Percentiles rank a stretch among this genome's conserved stretches.
phyloP scores from a whole-genome alignment of 2,329 filamentous ascomycete species.

The Macrophomina pseudophaseolina region DNA sequence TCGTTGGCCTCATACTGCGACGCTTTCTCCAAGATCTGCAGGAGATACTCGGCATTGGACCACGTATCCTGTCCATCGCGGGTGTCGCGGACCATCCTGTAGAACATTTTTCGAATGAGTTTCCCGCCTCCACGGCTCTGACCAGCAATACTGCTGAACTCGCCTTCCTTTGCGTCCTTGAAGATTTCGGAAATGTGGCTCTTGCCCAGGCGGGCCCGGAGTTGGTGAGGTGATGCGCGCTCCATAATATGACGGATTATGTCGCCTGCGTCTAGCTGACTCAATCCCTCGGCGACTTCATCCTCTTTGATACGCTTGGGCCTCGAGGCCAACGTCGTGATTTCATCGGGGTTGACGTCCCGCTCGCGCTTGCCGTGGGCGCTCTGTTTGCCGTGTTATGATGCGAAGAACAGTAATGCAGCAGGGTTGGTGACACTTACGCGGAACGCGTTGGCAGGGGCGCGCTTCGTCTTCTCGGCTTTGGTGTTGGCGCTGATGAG shows the following conservation, averaged over 20 bases:
- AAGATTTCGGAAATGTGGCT: background rate
- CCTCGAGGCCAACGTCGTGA: background rate
- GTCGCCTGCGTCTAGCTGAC: background rate
- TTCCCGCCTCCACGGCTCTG: background rate
- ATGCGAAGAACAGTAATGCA: too few species aligned
- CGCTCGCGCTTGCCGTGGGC: background rate
- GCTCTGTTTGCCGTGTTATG: background rate
- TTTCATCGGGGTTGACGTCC: background rate
- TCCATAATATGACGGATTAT: background rate
- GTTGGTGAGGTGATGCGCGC: background rate
- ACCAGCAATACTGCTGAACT: background rate
- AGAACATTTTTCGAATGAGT: background rate
- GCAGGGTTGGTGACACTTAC: background rate
- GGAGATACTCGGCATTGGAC: background rate
- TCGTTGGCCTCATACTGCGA: background rate
- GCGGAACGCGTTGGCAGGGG: background rate
- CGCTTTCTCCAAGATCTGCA: constrained; percentile 3
- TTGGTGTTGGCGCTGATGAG: too few species aligned
- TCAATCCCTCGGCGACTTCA: background rate
- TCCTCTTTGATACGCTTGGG: background rate
- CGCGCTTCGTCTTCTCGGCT: background rate
- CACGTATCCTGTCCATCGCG: background rate
- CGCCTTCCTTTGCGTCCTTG: background rate
- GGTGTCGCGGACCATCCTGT: background rate
- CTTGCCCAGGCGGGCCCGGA: background rate